These are phyloP conservation scores for Aspergillus conjunctus DNA, from an alignment of 495 filamentous ascomycete genomes.

Conservation along the genomic window DNA sequence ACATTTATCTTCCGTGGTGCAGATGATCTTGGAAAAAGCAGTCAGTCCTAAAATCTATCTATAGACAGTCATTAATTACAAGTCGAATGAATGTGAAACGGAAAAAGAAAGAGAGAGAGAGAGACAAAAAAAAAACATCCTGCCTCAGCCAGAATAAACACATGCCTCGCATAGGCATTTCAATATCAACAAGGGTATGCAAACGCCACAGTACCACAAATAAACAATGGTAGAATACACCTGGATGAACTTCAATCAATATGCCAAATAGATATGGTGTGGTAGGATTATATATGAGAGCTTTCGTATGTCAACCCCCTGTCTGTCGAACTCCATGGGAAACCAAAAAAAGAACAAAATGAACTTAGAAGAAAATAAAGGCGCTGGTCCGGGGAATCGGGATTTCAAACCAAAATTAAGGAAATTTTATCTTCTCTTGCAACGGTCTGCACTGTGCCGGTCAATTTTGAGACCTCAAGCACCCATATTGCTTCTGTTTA, in stretches of 20 bases:
- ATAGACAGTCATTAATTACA: slow-evolving; percentile 21
- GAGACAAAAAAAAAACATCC: slow-evolving; percentile 3
- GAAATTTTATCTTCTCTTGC: slow-evolving; percentile 10
- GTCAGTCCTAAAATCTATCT: slow-evolving; percentile 5
- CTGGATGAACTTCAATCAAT: slow-evolving; percentile 12
- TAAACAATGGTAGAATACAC: slow-evolving; percentile 16
- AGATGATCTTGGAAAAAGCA: neutral
- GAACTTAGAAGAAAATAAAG: slow-evolving; percentile 17
- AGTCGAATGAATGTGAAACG: neutral
- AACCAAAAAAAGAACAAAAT: slow-evolving; percentile 11
- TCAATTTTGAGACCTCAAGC: neutral
- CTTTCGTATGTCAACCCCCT: slow-evolving; percentile 24
- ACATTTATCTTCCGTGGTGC: too few relatives aligned
- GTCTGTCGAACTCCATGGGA: slow-evolving; percentile 32
- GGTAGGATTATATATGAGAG: slow-evolving; percentile 18
- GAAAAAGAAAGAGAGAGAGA: neutral
- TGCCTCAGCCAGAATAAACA: slow-evolving; percentile 10
- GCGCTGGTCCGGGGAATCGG: slow-evolving; percentile 38
- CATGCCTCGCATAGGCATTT: slow-evolving; percentile 18
- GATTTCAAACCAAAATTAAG: slow-evolving; percentile 20
- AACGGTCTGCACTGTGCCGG: neutral
- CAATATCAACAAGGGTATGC: slow-evolving; percentile 27
- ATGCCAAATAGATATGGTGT: slow-evolving; percentile 13
- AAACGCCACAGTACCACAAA: slow-evolving; percentile 19
- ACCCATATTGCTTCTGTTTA: neutral